Evolutionary conservation across 495 filamentous ascomycete species (phyloP).

Genomic region (Aeminium ludgeri): DNA sequence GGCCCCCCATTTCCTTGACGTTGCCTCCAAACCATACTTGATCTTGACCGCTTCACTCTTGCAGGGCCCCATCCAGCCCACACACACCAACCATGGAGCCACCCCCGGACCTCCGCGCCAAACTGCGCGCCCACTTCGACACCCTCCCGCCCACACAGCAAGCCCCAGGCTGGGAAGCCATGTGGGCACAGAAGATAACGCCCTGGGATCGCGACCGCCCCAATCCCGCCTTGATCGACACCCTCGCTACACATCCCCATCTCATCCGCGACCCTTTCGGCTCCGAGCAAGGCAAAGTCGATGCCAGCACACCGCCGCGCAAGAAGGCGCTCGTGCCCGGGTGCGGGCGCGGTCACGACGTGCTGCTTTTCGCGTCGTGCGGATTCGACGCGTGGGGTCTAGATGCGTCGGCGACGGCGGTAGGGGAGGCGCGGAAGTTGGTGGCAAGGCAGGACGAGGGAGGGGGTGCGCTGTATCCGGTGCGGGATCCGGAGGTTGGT

Average conservation of each 20-base stretch:
- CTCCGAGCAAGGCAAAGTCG: constrained; percentile 29
- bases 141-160: constrained; percentile 1
- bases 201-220: constrained; percentile 47
- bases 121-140: constrained; percentile 17
- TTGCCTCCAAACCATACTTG: too few relatives aligned
- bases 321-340: constrained; percentile 35
- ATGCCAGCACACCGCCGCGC: constrained; percentile 5
- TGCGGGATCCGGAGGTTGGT: constrained; percentile 28
- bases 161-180: constrained; percentile 51
- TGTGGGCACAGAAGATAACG: constrained; percentile 36
- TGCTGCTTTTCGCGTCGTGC: constrained; percentile 16
- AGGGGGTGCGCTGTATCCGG: constrained; percentile 28
- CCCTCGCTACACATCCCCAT: constrained; percentile 31
- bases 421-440: constrained; percentile 37
- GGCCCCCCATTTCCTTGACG: too few relatives aligned
- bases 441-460: constrained; percentile 13
- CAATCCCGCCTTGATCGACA: constrained; percentile 49
- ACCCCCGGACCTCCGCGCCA: constrained; percentile 4
- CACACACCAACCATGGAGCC: too few relatives aligned
- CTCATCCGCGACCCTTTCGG: constrained; percentile 30
- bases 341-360: constrained; percentile 44
- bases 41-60: too few relatives aligned
- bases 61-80: too few relatives aligned
- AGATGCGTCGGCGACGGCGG: constrained; percentile 43
- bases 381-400: constrained; percentile 48